phyloP scores from a whole-genome alignment of 2,329 filamentous ascomycete genomes.

The Corynespora cassiicola region DNA sequence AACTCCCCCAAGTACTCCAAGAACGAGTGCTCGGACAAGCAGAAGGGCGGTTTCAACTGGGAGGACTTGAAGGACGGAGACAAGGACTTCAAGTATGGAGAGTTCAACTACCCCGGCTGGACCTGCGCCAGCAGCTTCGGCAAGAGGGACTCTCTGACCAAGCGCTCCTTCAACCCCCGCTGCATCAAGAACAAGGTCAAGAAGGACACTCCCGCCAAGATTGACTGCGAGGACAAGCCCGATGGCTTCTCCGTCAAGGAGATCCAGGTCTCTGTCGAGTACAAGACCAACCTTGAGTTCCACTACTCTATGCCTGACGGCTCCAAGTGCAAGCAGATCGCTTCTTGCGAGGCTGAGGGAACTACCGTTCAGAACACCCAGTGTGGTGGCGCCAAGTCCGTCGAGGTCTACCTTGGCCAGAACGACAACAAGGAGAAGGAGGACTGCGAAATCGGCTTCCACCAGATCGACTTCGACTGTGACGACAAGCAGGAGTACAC shows the following conservation, averaged over 20 bases:
- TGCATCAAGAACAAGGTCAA: constrained; percentile 53
- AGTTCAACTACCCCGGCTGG: constrained; percentile 72
- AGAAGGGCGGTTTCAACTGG: constrained; percentile 77
- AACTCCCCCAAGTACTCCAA: constrained; percentile 73
- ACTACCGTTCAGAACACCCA: constrained; percentile 80
- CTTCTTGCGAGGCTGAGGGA: constrained; percentile 70
- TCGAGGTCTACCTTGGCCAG: constrained; percentile 69
- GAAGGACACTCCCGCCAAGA: constrained; percentile 62
- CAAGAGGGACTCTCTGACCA: constrained; percentile 64
- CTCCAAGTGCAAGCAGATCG: constrained; percentile 79
- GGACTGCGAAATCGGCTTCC: constrained; percentile 74
- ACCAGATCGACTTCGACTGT: constrained; percentile 80
- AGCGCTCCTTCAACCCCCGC: constrained; percentile 52
- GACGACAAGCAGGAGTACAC: constrained; percentile 36
- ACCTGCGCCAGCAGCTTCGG: constrained; percentile 67
- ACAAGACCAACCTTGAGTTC: constrained; percentile 82
- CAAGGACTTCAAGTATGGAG: constrained; percentile 72
- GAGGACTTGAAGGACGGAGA: constrained; percentile 57
- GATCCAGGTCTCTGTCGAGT: constrained; percentile 75
- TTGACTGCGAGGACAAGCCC: constrained; percentile 67
- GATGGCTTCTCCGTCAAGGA: constrained; percentile 75
- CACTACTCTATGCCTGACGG: constrained; percentile 87
- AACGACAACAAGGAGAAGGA: constrained; percentile 56
- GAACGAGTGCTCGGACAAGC: constrained; percentile 77
- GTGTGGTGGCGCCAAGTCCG: constrained; percentile 88